phyloP scores from a whole-genome alignment of 306 rosid species.

The Casuarina glauca region DNA sequence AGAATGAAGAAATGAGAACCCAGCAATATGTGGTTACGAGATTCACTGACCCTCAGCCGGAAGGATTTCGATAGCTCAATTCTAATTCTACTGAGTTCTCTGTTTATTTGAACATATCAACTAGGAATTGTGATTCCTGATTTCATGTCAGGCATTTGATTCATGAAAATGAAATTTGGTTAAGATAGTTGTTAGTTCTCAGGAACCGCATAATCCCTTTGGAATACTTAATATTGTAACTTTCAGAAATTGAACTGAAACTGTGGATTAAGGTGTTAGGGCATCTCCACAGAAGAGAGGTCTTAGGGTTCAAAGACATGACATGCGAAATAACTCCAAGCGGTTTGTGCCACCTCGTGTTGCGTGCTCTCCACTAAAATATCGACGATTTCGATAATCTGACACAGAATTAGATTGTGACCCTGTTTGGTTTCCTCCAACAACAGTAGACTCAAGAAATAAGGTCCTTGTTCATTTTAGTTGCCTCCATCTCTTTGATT shows the following conservation, averaged over 20 bases:
- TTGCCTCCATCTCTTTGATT: not conserved
- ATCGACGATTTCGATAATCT: not conserved
- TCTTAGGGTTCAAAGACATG: not conserved
- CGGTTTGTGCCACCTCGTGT: not conserved
- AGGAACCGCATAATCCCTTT: not conserved
- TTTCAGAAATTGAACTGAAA: slow-evolving; percentile 10
- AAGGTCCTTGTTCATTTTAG: not conserved
- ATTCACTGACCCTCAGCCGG: not conserved
- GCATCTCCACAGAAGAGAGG: not conserved
- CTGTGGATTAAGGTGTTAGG: not conserved
- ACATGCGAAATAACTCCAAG: not conserved
- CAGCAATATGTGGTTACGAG: not conserved
- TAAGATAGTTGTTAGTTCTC: not conserved
- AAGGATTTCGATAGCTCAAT: not conserved
- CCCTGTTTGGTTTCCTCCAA: not conserved
- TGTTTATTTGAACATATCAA: not conserved
- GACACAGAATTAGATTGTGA: not conserved
- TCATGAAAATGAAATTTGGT: not conserved
- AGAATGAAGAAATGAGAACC: slow-evolving; percentile 8
- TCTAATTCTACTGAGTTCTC: slow-evolving; percentile 1
- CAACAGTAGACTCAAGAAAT: not conserved
- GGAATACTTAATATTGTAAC: not conserved
- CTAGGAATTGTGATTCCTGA: no score
- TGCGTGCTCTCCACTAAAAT: not conserved
- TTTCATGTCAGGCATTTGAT: not conserved